Evolutionary conservation across 441 rosid species (phyloP), one percentile per base, ranked within the genome.

Genomic region (Cnidoscolus chayamansa): DNA sequence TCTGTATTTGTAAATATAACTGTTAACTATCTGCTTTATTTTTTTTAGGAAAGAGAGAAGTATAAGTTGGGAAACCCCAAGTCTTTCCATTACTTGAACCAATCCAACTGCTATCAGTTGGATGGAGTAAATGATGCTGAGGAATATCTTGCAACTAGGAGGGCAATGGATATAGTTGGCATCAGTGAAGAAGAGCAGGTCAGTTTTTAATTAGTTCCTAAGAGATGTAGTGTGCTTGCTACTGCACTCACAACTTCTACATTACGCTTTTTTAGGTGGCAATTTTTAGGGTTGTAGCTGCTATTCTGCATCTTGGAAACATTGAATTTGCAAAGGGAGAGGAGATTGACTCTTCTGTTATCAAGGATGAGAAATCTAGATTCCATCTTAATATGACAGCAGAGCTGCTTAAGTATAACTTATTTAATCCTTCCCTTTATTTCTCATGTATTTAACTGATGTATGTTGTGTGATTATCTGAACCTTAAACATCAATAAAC

Each of bases 161-260:
- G 99, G 83, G 99, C 99, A 55, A 96, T 96, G 99, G 99, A 96
- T 83, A 62, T 96, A 40, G 99, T 96, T 72, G 99, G 99, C 83
- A 92, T 96, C 82, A 92, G 89, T 71, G 98, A 87, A 78, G 91
- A 96, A 77, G 97, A 96, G 70, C 99, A 96, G 97, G 99, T 96
- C 72, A 68, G 86, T 73, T 54, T 75, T 76, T 65, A 9, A 72
- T 74, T 65, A 25, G 51, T 73, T 12, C 54, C 58, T 54, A 63
- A 67, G 9, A 48, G 70, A 43, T 68, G 61, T 16, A 70, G 67
- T 67, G 71, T 49, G 58, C 73, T 76, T 72, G 55, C 82, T 37
- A 58, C 71, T 60, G 68, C 74, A 35, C 70, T 72, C 72, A 72
- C 49, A 70, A 54, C 70, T 73, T 68, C 67, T 49, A 63, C 63